A percentile compares a stretch with the other conserved stretches of the same genome.
These are phyloP conservation scores for Blastosporella zonata DNA, from an alignment of 1,284 basidiomycete species.

Conservation along the genomic window DNA sequence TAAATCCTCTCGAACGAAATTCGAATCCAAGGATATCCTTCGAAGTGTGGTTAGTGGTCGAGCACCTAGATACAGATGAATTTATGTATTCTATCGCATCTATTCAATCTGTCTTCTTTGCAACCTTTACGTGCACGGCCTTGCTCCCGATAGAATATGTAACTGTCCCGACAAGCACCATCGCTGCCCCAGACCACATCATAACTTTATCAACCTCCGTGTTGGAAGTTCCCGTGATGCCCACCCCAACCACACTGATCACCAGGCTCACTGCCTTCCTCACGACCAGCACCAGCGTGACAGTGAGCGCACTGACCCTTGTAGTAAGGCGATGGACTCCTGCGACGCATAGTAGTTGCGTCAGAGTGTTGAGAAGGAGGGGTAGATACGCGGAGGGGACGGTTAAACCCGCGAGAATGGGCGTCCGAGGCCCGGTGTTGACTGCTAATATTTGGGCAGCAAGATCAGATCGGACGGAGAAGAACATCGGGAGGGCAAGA, in stretches of 20 bases:
- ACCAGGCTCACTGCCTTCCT: conserved; percentile 86
- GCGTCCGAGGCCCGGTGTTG: conserved; percentile 37
- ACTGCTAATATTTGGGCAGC: conserved; percentile 44
- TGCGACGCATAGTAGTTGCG: conserved; percentile 86
- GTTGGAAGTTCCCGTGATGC: conserved; percentile 28
- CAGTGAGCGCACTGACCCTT: conserved; percentile 75
- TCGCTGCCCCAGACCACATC: conserved; percentile 65
- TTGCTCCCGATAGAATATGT: conserved; percentile 56
- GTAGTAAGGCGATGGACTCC: conserved; percentile 88
- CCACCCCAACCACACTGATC: conserved; percentile 57
- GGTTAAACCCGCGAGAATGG: conserved; percentile 15
- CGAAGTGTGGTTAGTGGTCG: too few relatives aligned
- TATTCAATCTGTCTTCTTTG: too few relatives aligned
- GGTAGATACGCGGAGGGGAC: conserved; percentile 68
- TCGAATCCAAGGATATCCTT: too few relatives aligned
- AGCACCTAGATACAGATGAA: too few relatives aligned
- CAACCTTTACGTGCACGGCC: too few relatives aligned
- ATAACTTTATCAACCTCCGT: conserved; percentile 34
- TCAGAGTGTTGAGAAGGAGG: conserved; percentile 76
- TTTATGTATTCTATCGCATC: too few relatives aligned
- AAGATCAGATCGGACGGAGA: conserved; percentile 54
- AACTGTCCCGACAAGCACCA: conserved; percentile 74
- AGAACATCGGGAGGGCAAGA: conserved; percentile 72
- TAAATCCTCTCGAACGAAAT: too few relatives aligned
- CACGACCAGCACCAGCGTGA: conserved; percentile 86